phyloP scores from a whole-genome alignment of 805 yeast genomes.

The Blastobotrys mokoenaii region DNA sequence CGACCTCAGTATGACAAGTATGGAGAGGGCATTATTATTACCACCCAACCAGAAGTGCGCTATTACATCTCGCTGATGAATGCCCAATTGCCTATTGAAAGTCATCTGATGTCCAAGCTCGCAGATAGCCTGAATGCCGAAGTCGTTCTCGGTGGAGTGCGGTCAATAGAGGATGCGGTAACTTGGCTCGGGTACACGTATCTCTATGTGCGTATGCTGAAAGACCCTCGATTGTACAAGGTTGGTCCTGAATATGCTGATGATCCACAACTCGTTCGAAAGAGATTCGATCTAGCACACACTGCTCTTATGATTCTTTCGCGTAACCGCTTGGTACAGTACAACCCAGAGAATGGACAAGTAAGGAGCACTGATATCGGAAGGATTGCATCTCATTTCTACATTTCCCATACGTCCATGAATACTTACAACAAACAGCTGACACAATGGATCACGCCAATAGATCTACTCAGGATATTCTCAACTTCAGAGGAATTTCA shows the following conservation, averaged over 20 bases:
- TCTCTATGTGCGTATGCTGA: constrained; percentile 67
- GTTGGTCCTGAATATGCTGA: constrained; percentile 57
- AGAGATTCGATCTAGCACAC: constrained; percentile 62
- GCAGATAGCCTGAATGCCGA: constrained; percentile 84
- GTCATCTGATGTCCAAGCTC: constrained; percentile 64
- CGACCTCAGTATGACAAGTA: constrained; percentile 87
- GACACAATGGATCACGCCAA: constrained; percentile 54
- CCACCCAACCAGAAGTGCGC: constrained; percentile 76
- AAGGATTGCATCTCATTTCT: constrained; percentile 75
- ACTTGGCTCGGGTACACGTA: constrained; percentile 78
- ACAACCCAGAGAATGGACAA: constrained; percentile 41
- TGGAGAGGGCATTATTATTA: constrained; percentile 92
- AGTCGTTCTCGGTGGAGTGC: constrained; percentile 62
- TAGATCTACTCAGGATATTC: constrained; percentile 72
- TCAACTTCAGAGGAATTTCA: constrained; percentile 79
- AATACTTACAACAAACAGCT: constrained; percentile 53
- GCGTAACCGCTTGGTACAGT: constrained; percentile 49
- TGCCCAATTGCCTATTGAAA: constrained; percentile 87
- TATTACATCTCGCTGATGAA: constrained; percentile 85
- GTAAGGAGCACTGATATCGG: constrained; percentile 66
- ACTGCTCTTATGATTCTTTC: constrained; percentile 61
- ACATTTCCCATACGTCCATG: constrained; percentile 70
- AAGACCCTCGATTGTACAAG: constrained; percentile 64
- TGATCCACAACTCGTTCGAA: constrained; percentile 33
- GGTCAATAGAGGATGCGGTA: constrained; percentile 54